phyloP scores from a whole-genome alignment of 192 early-diverging fungal species.

The Coemansia sp. region DNA sequence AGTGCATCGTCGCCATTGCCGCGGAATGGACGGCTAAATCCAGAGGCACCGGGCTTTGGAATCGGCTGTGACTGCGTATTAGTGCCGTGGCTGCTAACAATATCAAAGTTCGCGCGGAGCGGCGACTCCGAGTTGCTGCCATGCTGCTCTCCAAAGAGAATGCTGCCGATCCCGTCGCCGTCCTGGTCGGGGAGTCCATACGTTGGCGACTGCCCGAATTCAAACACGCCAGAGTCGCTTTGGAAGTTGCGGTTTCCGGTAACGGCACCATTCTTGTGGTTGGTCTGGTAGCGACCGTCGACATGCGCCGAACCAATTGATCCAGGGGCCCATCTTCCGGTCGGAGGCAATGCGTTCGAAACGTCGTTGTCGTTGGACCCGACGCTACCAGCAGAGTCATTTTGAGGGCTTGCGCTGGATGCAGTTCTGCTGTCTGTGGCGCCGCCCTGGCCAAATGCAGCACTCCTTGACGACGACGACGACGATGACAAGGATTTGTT shows the following conservation, averaged over 20 bases:
- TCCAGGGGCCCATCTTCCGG: conserved; percentile 19
- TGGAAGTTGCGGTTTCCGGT: not conserved
- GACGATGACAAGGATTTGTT: conserved; percentile 5
- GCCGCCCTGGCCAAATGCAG: conserved; percentile 1
- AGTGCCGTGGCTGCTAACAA: conserved; percentile 9
- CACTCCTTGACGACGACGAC: not conserved
- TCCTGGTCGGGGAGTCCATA: conserved; percentile 9
- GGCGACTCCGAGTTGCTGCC: conserved; percentile 26
- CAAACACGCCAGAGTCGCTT: conserved; percentile 13
- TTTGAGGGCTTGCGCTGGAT: conserved; percentile 18
- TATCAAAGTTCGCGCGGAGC: conserved; percentile 21
- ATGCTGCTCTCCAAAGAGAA: conserved; percentile 16
- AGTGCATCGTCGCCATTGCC: conserved; percentile 11
- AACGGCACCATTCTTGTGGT: not conserved
- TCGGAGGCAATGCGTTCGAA: not conserved
- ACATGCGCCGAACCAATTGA: conserved; percentile 13
- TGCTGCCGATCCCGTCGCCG: conserved; percentile 2
- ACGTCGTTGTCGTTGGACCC: conserved; percentile 18
- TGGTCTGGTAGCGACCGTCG: conserved; percentile 7
- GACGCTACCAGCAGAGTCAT: conserved; percentile 9
- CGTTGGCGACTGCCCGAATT: not conserved
- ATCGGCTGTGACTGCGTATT: conserved; percentile 48
- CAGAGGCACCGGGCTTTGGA: conserved; percentile 26
- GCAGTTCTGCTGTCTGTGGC: conserved; percentile 3
- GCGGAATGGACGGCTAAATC: conserved; percentile 21